phyloP scores from a whole-genome alignment of 345 rosid species.

The Eutrema japonicum region DNA sequence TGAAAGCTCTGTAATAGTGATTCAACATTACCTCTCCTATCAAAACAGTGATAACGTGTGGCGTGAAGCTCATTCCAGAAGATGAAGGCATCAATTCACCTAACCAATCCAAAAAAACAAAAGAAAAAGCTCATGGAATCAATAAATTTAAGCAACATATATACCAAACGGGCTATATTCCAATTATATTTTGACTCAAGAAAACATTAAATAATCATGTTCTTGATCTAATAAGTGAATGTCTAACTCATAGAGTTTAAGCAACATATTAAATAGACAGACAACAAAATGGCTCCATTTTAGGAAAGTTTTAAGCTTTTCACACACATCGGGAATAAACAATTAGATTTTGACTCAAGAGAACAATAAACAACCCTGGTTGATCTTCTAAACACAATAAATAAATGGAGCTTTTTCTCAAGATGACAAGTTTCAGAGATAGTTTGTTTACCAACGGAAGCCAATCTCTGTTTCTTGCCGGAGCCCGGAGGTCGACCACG shows the following conservation, averaged over 20 bases:
- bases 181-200: not conserved
- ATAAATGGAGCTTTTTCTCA: not conserved
- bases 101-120: slow-evolving; percentile 34
- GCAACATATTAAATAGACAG: slow-evolving; percentile 1
- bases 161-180: not conserved
- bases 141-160: slow-evolving; percentile 16
- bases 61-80: slow-evolving; percentile 84
- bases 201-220: not conserved
- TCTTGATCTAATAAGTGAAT: not conserved
- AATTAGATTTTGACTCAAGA: slow-evolving; percentile 2
- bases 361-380: not conserved
- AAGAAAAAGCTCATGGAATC: not conserved
- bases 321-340: slow-evolving; percentile 5
- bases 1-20: slow-evolving; percentile 12
- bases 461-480: slow-evolving; percentile 74
- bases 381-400: not conserved
- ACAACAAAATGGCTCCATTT: slow-evolving; percentile 12
- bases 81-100: slow-evolving; percentile 76
- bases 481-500: slow-evolving; percentile 93
- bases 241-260: not conserved
- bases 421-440: slow-evolving; percentile 20
- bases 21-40: slow-evolving; percentile 66
- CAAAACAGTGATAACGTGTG: slow-evolving; percentile 70
- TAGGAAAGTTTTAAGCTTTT: slow-evolving; percentile 7
- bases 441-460: slow-evolving; percentile 63